Evolutionary conservation across 2,329 filamentous ascomycete genomes (phyloP).

Genomic region (Corinectria fuckeliana): DNA sequence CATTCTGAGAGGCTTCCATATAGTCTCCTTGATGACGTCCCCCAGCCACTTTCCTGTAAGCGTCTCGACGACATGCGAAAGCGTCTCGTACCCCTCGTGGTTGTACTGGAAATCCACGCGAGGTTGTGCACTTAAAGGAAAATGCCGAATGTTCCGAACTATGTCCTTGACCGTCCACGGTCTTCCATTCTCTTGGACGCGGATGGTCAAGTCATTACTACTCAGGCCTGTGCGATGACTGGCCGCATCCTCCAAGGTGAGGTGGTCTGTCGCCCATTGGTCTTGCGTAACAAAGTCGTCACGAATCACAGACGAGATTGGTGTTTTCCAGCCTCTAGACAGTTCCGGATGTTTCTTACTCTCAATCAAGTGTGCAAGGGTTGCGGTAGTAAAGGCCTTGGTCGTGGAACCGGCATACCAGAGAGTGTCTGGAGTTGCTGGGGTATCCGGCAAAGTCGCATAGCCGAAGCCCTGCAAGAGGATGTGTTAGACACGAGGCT

Average conservation of each 20-base stretch:
- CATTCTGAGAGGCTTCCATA: slow-evolving; percentile 57
- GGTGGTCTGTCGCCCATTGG: slow-evolving; percentile 51
- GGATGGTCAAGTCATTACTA: slow-evolving; percentile 45
- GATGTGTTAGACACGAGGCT: background rate
- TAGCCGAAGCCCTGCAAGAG: slow-evolving; percentile 37
- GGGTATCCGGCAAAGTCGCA: slow-evolving; percentile 46
- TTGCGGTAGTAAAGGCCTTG: slow-evolving; percentile 60
- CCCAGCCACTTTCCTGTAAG: slow-evolving; percentile 47
- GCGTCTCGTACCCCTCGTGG: slow-evolving; percentile 56
- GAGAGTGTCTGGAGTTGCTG: slow-evolving; percentile 53
- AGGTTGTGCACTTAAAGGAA: slow-evolving; percentile 52
- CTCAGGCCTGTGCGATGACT: slow-evolving; percentile 60
- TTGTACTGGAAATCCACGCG: slow-evolving; percentile 55
- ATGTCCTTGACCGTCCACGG: slow-evolving; percentile 42
- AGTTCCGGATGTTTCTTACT: slow-evolving; percentile 40
- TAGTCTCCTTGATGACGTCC: slow-evolving; percentile 46
- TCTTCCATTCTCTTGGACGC: slow-evolving; percentile 44
- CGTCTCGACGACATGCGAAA: slow-evolving; percentile 53
- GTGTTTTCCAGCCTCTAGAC: slow-evolving; percentile 54
- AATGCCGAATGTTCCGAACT: slow-evolving; percentile 51
- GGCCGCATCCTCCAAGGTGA: slow-evolving; percentile 61
- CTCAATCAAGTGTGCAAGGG: slow-evolving; percentile 57
- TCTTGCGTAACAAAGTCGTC: slow-evolving; percentile 61
- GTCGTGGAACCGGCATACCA: slow-evolving; percentile 63
- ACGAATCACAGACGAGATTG: slow-evolving; percentile 53